phyloP scores from a whole-genome alignment of 148 eudicot genomes.

The Rhododendron molle region DNA sequence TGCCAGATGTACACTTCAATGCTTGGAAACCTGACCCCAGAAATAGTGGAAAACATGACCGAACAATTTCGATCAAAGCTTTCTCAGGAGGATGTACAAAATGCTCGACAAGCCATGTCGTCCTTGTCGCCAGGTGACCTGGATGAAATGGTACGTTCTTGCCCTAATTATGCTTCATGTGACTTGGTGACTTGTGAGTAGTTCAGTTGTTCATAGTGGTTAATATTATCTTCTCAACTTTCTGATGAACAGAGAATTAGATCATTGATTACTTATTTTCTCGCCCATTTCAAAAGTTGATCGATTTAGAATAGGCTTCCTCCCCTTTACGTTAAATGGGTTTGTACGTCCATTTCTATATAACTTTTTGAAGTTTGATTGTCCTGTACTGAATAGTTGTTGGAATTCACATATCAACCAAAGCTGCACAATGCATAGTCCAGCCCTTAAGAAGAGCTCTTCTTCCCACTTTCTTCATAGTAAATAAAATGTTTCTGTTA shows the following conservation, averaged over 20 bases:
- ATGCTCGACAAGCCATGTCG: constrained; percentile 94
- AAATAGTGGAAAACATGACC: constrained; percentile 93
- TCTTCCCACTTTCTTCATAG: neutral
- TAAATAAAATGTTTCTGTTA: neutral
- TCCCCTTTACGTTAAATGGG: neutral
- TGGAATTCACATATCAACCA: too few species aligned
- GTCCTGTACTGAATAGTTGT: too few species aligned
- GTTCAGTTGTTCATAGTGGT: neutral
- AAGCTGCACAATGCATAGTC: too few species aligned
- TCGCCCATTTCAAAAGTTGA: neutral
- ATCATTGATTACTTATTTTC: neutral
- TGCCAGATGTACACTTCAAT: constrained; percentile 79
- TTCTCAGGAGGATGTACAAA: constrained; percentile 85
- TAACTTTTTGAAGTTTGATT: too few species aligned
- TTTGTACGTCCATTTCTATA: neutral
- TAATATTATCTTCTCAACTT: neutral
- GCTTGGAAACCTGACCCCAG: constrained; percentile 93
- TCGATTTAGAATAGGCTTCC: neutral
- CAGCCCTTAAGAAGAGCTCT: neutral
- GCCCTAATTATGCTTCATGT: neutral
- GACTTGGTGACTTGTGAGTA: neutral
- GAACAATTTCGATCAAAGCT: constrained; percentile 90
- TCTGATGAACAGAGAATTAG: neutral
- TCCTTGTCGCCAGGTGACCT: constrained; percentile 78
- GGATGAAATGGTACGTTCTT: constrained; percentile 74